Evolutionary conservation across 345 rosid genomes (phyloP).

Genomic region (Camelina laxa): DNA sequence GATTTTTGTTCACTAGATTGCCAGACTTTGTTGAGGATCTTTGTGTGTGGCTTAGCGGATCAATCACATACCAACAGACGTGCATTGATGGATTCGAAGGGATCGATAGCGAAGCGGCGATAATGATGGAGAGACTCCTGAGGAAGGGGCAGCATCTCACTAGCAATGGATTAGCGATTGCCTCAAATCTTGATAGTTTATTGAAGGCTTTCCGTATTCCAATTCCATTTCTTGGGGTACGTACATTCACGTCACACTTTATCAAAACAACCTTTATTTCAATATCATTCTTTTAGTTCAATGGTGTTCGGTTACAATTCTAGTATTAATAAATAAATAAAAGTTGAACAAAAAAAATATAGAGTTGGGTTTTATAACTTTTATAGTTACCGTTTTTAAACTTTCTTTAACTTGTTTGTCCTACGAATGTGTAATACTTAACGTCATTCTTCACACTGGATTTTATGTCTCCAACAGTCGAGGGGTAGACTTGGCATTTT

Average conservation of each 20-base stretch:
- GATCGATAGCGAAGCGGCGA: slow-evolving; percentile 50
- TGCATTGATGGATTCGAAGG: slow-evolving; percentile 76
- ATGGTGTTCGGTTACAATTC: neutral
- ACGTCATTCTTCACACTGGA: neutral
- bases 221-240: slow-evolving; percentile 42
- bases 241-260: slow-evolving; percentile 12
- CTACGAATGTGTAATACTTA: neutral
- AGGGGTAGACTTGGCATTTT: slow-evolving; percentile 13
- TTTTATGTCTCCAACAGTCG: slow-evolving; percentile 17
- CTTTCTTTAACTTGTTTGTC: neutral
- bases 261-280: neutral
- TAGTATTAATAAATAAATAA: neutral
- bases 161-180: slow-evolving; percentile 77
- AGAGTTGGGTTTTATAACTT: neutral
- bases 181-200: slow-evolving; percentile 48
- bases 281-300: neutral
- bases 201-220: slow-evolving; percentile 41
- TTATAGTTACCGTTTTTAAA: neutral
- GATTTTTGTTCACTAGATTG: slow-evolving; percentile 47
- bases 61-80: slow-evolving; percentile 73
- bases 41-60: slow-evolving; percentile 71
- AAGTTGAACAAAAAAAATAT: neutral
- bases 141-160: slow-evolving; percentile 55
- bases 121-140: slow-evolving; percentile 55
- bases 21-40: slow-evolving; percentile 57